Evolutionary conservation across 2,329 filamentous ascomycete genomes (phyloP).

Genomic region (Berkeleyomyces basicola): DNA sequence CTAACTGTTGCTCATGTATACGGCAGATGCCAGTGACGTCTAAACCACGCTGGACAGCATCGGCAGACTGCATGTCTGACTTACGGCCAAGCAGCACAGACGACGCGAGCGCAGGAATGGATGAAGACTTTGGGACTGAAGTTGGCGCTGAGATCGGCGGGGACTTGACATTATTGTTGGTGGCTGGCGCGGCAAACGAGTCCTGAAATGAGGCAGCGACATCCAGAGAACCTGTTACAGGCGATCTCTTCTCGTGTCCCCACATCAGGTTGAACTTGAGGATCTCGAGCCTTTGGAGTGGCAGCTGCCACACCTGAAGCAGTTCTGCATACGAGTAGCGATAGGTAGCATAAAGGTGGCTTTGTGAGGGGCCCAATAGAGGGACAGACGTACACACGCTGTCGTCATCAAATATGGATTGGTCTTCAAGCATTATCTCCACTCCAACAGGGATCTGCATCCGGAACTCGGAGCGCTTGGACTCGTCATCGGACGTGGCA

Average conservation of each 20-base stretch:
- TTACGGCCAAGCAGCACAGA: constrained; percentile 20
- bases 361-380: constrained; percentile 36
- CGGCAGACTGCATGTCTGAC: constrained; percentile 29
- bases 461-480: constrained; percentile 26
- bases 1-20: constrained; percentile 44
- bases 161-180: not conserved
- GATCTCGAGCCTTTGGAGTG: constrained; percentile 46
- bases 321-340: constrained; percentile 52
- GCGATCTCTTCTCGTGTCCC: not conserved
- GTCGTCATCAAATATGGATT: constrained; percentile 51
- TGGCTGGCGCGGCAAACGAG: not conserved
- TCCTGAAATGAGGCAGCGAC: not conserved
- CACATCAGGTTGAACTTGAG: constrained; percentile 52
- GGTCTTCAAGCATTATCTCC: constrained; percentile 34
- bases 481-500: constrained; percentile 36
- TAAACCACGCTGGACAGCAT: constrained; percentile 30
- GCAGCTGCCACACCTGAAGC: constrained; percentile 48
- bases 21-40: constrained; percentile 48
- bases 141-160: constrained; percentile 17
- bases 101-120: constrained; percentile 31
- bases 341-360: constrained; percentile 38
- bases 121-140: constrained; percentile 28
- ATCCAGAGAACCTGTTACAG: not conserved
- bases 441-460: constrained; percentile 24
- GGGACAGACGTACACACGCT: constrained; percentile 41